Evolutionary conservation across 352 stramenopile genomes (phyloP).

Genomic region (Lagenidium giganteum): DNA sequence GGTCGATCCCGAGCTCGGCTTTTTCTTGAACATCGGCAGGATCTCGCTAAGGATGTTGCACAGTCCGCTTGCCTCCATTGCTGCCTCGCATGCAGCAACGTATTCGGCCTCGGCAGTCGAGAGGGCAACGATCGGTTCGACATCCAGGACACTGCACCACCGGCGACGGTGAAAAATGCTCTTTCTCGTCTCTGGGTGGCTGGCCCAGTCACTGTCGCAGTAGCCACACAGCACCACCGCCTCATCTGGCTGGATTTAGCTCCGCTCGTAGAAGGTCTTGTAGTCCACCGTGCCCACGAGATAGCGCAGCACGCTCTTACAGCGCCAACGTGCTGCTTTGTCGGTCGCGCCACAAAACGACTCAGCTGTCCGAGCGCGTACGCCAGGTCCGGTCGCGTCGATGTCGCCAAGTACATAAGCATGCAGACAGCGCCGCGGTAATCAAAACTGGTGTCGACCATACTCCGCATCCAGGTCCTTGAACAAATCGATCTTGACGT

Average conservation of each 20-base stretch:
- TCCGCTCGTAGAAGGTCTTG: background rate
- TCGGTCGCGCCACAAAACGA: slow-evolving; percentile 12
- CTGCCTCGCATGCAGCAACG: slow-evolving; percentile 9
- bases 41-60: slow-evolving; percentile 6
- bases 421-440: slow-evolving; percentile 14
- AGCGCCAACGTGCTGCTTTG: slow-evolving; percentile 5
- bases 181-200: slow-evolving; percentile 1
- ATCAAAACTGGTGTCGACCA: slow-evolving; percentile 6
- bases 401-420: slow-evolving; percentile 25
- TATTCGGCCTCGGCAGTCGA: slow-evolving; percentile 11
- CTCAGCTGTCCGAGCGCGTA: slow-evolving; percentile 22
- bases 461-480: slow-evolving; percentile 10
- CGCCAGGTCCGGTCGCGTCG: slow-evolving; percentile 17
- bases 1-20: slow-evolving; percentile 6
- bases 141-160: slow-evolving; percentile 3
- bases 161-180: slow-evolving; percentile 8
- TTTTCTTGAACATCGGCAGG: background rate
- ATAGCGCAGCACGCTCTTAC: slow-evolving; percentile 9
- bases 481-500: slow-evolving; percentile 17
- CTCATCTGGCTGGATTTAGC: background rate
- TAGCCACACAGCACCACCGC: slow-evolving; percentile 1
- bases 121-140: slow-evolving; percentile 4
- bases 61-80: slow-evolving; percentile 4
- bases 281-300: slow-evolving; percentile 1
- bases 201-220: slow-evolving; percentile 11